A percentile compares a stretch with the other conserved stretches of the same genome.
phyloP scores from a whole-genome alignment of 2,329 filamentous ascomycete genomes.

The Diatrype stigma region DNA sequence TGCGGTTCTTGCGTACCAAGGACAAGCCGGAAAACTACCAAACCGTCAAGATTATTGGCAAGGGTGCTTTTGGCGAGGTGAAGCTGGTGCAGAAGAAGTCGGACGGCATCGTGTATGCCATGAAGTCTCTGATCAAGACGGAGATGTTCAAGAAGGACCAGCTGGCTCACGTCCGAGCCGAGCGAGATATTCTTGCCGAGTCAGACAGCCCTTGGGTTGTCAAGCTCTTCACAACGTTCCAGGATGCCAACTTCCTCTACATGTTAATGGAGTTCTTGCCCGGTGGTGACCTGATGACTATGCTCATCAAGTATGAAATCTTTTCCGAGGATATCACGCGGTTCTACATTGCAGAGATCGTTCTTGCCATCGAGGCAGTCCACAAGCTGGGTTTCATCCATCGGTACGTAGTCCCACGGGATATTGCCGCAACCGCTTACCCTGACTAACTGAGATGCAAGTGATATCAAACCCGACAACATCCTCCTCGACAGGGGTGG shows the following conservation, averaged over 20 bases:
- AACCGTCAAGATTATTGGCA: constrained; percentile 97
- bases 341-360: constrained; percentile 98
- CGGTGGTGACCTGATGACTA: constrained; percentile 98
- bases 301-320: constrained; percentile 99
- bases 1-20: constrained; percentile 90
- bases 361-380: constrained; percentile 96
- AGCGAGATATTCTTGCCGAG: constrained; percentile 95
- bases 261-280: constrained; percentile 99
- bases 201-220: constrained; percentile 99
- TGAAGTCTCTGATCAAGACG: constrained; percentile 97
- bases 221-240: constrained; percentile 97
- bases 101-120: constrained; percentile 94
- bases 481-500: constrained; percentile 92
- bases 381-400: constrained; percentile 98
- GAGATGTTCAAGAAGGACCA: constrained; percentile 99
- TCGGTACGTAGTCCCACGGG: constrained; percentile 57
- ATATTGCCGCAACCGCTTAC: neutral
- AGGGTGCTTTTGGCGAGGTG: constrained; percentile 97
- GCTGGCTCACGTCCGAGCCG: constrained; percentile 91
- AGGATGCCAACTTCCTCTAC: constrained; percentile 93
- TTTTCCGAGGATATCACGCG: constrained; percentile 98
- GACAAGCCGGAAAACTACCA: constrained; percentile 93
- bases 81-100: constrained; percentile 95
- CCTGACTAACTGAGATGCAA: constrained; percentile 29
- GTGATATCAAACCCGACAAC: constrained; percentile 99